Base-by-base conservation (phyloP, 768 basidiomycete species). In the Lanmaoa rubissima region DNA sequence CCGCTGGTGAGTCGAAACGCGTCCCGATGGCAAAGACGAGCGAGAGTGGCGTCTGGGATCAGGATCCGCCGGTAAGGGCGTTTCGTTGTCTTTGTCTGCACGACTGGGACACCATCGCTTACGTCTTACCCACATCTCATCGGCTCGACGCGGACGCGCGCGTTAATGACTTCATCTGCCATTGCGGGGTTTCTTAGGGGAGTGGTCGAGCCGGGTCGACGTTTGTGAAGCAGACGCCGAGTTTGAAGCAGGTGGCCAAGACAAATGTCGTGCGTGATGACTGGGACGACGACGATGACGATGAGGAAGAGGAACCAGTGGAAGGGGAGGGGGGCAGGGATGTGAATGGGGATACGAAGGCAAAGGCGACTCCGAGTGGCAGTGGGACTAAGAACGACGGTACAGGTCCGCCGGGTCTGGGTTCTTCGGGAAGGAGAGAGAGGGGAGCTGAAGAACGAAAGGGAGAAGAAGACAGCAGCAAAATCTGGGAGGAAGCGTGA, bases 401-500 rank as follows among this genome's bases (percentile, higher is more conserved):
- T 14, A 10, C 8, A n/a, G 11, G 21, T 24, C 21, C 13, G 13
- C 34, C 51, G 5, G 19, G 14, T 43, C 36, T 6, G 28, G 2
- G n/a, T 19, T 8, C 17, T 12, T 28, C 21, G 28, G 24, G 24
- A 26, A 58, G 6, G 32, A n/a, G 35, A 28, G n/a, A 7, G 3
- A 7, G 11, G 12, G 31, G n/a, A 13, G 24, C 17, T 5, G 28
- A 45, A 24, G 28, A 11, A 12, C 54, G 19, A 32, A 36, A 35
- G 11, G 35, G 49, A 45, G 48, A 34, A 28, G 34, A 45, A 40
- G 75, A 70, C 35, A 82, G 78, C 34, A 79, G 76, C 65, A 77
- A 74, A 52, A 75, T 90, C 50, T 90, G 88, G 88, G 79, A 84
- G 56, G 78, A 82, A 61, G 88, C 88, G 88, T 90, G 66, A 73